phyloP scores from a whole-genome alignment of 441 rosid species.

The Erodium trifolium region DNA sequence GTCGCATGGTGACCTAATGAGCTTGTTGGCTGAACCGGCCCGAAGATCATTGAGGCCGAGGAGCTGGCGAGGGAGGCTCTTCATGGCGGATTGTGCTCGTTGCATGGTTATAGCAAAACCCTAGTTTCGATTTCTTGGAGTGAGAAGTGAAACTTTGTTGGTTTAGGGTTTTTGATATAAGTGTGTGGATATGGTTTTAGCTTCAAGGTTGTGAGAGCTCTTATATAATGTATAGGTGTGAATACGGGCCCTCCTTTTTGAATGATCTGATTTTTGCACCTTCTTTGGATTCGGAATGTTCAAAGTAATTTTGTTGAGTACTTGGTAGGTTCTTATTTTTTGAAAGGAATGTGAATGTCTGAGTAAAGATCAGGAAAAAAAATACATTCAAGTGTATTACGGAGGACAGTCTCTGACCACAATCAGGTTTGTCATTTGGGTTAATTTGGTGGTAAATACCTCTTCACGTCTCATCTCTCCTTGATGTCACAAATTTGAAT shows the following conservation, averaged over 20 bases:
- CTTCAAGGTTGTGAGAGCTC: neutral
- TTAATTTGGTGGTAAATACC: too few relatives aligned
- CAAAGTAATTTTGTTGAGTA: neutral
- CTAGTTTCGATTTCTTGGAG: neutral
- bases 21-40: neutral
- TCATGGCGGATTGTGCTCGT: neutral
- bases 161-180: neutral
- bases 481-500: too few relatives aligned
- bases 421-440: too few relatives aligned
- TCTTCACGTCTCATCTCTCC: too few relatives aligned
- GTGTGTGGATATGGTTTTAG: neutral
- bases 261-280: neutral
- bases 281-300: neutral
- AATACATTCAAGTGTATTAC: too few relatives aligned
- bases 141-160: neutral
- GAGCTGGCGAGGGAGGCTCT: conserved; percentile 9
- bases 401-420: too few relatives aligned
- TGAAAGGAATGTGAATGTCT: too few relatives aligned
- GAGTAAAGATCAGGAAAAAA: too few relatives aligned
- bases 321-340: neutral
- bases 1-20: conserved; percentile 26
- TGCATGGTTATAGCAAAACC: neutral
- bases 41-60: neutral
- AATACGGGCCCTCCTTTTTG: neutral
- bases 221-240: neutral